Percentiles rank a stretch among this genome's conserved stretches.
These are phyloP conservation scores for Ogataea degrootiae DNA, from an alignment of 805 yeast genomes.

Conservation along the genomic window DNA sequence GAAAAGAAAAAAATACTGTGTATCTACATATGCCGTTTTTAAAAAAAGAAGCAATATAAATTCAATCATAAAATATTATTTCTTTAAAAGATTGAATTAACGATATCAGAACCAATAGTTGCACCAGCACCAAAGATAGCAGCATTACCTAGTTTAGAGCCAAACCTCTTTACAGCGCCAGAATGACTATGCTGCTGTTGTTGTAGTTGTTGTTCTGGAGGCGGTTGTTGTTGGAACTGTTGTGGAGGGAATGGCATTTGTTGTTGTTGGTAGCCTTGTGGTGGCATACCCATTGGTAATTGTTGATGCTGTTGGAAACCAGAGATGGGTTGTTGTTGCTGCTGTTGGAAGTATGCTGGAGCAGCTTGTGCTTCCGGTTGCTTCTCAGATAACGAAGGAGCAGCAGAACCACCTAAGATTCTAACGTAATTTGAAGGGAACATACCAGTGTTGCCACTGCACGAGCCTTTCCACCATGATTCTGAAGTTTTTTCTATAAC, in stretches of 20 bases:
- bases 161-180: conserved; percentile 55
- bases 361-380: conserved; percentile 7
- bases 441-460: conserved; percentile 61
- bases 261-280: conserved; percentile 10
- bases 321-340: conserved; percentile 13
- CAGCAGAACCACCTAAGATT: conserved; percentile 20
- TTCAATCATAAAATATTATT: no score
- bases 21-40: no score
- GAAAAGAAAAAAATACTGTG: no score
- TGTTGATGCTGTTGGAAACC: neutral
- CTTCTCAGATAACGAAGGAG: neutral
- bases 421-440: conserved; percentile 88
- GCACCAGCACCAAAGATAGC: conserved; percentile 98
- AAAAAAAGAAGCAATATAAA: no score
- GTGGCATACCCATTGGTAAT: conserved; percentile 11
- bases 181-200: conserved; percentile 16
- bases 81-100: conserved; percentile 63
- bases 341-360: conserved; percentile 16
- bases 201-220: conserved; percentile 14
- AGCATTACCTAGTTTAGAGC: conserved; percentile 88
- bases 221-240: conserved; percentile 15
- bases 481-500: conserved; percentile 69
- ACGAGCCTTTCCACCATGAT: conserved; percentile 89
- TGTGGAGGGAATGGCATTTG: conserved; percentile 18
- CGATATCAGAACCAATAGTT: conserved; percentile 81